Evolutionary conservation across 2,329 filamentous ascomycete species (phyloP), one percentile per base, ranked within the genome.

Genomic region (Sporothrix mexicana): DNA sequence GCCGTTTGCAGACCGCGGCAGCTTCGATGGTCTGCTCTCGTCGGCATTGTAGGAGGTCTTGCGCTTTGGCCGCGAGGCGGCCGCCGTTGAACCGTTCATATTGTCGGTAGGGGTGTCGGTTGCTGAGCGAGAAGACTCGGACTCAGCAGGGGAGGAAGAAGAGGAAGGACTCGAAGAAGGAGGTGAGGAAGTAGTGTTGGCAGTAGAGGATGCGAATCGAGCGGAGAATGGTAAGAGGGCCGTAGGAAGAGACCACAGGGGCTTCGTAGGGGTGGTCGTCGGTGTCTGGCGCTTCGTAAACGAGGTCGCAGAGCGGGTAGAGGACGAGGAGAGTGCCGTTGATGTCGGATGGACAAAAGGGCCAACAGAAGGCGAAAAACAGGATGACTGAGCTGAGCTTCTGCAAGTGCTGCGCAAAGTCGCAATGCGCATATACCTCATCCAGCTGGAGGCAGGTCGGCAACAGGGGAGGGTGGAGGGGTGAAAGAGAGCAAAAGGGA

Each of bases 21-120:
- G 71, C 72, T 79, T 79, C 9, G 77, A 66, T 10, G 78, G 78
- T 6, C 78, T 77, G 67, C 72, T 74, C 43, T 74, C 74, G 70
- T 74, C 72, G 36, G 69, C 71, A 3, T 68, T 61, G 43, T 75
- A 73, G 15, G 77, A 75, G 25, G 77, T 74, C 73, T 78, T 78
- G 55, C 78, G 77, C 76, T 79, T 79, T 23, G 73, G 72, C 59
- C 77, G 75, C 36, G 75, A 71, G 2, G 76, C 75, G 1, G 51
- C 45, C 2, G 57, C 25, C 17, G 72, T 53, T 36, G 75, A 41
- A 43, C 77, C 76, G 72, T 77, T 77, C 78, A 78, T 79, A 9
- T 23, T 66, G n/a, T 55, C 53, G 4, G 59, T 70, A 68, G 70
- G 25, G 10, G 53, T 17, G 7, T 64, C 43, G 25, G 36, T 17